Conservation (phyloP, 116 monocot genomes). For the Papilionanthe hybrid region DNA sequence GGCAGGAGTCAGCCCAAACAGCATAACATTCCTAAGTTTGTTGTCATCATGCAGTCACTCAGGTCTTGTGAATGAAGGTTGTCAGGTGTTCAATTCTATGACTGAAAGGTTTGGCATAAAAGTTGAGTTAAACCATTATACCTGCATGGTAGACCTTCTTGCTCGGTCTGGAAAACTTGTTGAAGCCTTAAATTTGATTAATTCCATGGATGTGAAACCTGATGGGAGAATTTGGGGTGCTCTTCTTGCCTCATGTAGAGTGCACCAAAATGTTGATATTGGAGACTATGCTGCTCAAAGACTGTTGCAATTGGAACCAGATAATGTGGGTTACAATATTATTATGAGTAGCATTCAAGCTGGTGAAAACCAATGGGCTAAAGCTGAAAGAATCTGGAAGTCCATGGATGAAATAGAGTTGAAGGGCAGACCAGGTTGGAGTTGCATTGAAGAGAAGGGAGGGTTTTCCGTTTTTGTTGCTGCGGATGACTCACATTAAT, state of each 20-base stretch:
- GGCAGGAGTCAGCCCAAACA: slow-evolving; percentile 33
- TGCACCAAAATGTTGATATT: slow-evolving; percentile 12
- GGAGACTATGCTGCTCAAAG: slow-evolving; percentile 31
- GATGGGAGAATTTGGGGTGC: slow-evolving; percentile 49
- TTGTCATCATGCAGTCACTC: slow-evolving; percentile 44
- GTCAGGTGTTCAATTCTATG: slow-evolving; percentile 32
- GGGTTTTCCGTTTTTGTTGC: slow-evolving; percentile 12
- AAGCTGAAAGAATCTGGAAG: slow-evolving; percentile 22
- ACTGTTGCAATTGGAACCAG: slow-evolving; percentile 36
- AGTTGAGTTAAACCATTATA: slow-evolving; percentile 33
- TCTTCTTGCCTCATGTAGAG: slow-evolving; percentile 37
- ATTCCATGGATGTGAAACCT: slow-evolving; percentile 23
- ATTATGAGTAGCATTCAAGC: slow-evolving; percentile 33
- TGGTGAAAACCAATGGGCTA: slow-evolving; percentile 17
- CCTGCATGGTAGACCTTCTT: slow-evolving; percentile 52
- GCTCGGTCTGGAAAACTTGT: slow-evolving; percentile 29
- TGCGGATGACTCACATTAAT: slow-evolving; percentile 13
- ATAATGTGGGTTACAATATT: slow-evolving; percentile 46
- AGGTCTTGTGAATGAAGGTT: slow-evolving; percentile 26
- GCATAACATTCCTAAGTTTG: slow-evolving; percentile 33
- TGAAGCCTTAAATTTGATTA: slow-evolving; percentile 35
- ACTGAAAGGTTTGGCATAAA: slow-evolving; percentile 14
- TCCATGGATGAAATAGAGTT: slow-evolving; percentile 11
- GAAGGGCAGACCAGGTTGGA: slow-evolving; percentile 28
- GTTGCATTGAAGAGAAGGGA: slow-evolving; percentile 19